These are phyloP conservation scores for Starmerella khaoyaiensis DNA, from an alignment of 805 yeast species.

Conservation along the genomic window DNA sequence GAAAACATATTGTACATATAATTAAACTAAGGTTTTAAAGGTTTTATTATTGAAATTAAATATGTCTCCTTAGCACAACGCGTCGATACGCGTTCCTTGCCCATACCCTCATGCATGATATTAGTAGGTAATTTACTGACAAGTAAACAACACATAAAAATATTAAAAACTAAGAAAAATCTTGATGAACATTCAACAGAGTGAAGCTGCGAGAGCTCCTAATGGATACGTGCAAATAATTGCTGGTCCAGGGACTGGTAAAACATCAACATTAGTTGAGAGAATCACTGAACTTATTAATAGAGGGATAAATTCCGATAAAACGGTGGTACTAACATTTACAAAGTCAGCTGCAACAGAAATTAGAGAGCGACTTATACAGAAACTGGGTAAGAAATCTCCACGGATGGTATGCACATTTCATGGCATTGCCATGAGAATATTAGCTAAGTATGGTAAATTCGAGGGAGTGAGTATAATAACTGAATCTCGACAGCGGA, in stretches of 20 bases:
- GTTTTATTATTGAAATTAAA: too few relatives aligned
- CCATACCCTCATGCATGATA: too few relatives aligned
- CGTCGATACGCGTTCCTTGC: too few relatives aligned
- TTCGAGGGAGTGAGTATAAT: neutral
- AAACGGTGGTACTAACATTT: conserved; percentile 76
- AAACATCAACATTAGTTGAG: conserved; percentile 70
- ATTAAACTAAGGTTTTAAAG: conserved; percentile 1
- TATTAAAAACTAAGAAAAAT: too few relatives aligned
- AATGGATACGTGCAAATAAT: conserved; percentile 38
- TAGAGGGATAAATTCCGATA: conserved; percentile 41
- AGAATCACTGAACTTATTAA: conserved; percentile 61
- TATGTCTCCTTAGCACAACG: too few relatives aligned
- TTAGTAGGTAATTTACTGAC: too few relatives aligned
- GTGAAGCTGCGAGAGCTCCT: conserved; percentile 34
- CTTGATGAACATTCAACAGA: conserved; percentile 36
- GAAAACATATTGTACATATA: conserved; percentile 5
- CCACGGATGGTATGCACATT: conserved; percentile 65
- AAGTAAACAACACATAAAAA: too few relatives aligned
- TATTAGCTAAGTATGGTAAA: neutral
- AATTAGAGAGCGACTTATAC: conserved; percentile 51
- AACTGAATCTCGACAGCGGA: too few relatives aligned
- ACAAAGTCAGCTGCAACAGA: conserved; percentile 88
- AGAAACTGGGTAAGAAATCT: conserved; percentile 13
- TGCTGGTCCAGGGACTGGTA: conserved; percentile 63
- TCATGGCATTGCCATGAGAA: conserved; percentile 53